Evolutionary conservation across 1,284 basidiomycete species (phyloP).

Genomic region (Sutorius eximius): DNA sequence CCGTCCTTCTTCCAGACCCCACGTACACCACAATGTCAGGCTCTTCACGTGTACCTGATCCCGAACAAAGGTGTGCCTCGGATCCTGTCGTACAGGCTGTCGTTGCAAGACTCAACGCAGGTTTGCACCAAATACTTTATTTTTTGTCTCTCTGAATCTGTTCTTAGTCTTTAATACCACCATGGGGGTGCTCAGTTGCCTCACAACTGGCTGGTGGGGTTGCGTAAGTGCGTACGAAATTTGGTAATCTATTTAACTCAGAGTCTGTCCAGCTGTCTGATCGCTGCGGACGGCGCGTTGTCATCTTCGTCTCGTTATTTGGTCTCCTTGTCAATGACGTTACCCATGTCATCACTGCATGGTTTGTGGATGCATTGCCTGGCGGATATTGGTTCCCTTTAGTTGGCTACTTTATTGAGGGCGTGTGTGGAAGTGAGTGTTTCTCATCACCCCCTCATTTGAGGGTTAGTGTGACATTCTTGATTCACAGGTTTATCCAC

Average conservation of each 20-base stretch:
- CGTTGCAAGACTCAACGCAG: constrained; percentile 65
- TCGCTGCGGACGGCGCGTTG: constrained; percentile 67
- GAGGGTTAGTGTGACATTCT: background rate
- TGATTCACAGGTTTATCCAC: constrained; percentile 21
- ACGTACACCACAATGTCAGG: background rate
- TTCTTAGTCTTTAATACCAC: constrained; percentile 56
- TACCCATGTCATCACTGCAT: constrained; percentile 66
- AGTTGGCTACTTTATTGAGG: constrained; percentile 72
- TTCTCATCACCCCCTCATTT: background rate
- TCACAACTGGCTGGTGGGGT: constrained; percentile 88
- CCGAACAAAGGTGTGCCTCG: constrained; percentile 52
- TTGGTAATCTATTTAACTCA: background rate
- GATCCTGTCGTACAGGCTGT: constrained; percentile 74
- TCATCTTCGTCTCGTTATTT: constrained; percentile 62
- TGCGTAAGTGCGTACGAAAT: constrained; percentile 40
- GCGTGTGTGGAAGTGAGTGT: constrained; percentile 70
- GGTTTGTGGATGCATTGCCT: constrained; percentile 59
- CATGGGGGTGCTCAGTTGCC: constrained; percentile 70
- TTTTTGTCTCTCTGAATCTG: constrained; percentile 11
- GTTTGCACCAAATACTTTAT: constrained; percentile 35
- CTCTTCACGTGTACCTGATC: constrained; percentile 1
- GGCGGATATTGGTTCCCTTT: constrained; percentile 86
- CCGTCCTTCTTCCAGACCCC: background rate
- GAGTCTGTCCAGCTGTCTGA: constrained; percentile 64
- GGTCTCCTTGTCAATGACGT: constrained; percentile 69